These are phyloP conservation scores for Sugiyamaella mastotermitis DNA, from an alignment of 805 yeast genomes.

Conservation along the genomic window DNA sequence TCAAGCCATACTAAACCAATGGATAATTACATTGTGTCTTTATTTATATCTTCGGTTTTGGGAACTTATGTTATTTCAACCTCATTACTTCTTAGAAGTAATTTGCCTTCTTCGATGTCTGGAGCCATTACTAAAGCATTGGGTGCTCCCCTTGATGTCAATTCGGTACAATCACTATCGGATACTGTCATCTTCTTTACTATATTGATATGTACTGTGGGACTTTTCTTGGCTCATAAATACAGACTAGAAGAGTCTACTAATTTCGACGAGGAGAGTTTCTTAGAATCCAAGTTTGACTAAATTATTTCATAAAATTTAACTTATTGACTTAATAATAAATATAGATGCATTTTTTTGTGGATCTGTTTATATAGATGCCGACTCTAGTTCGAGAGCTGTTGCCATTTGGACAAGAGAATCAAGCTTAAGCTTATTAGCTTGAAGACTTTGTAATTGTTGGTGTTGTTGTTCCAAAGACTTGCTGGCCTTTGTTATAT, in stretches of 20 bases:
- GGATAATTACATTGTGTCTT: constrained; percentile 6
- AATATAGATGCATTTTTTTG: not conserved
- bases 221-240: constrained; percentile 19
- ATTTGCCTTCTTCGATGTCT: constrained; percentile 34
- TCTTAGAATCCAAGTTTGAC: constrained; percentile 18
- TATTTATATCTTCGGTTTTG: constrained; percentile 31
- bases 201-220: constrained; percentile 25
- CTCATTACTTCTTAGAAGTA: constrained; percentile 35
- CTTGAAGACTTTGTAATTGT: not conserved
- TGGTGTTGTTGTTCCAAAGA: not conserved
- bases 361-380: not conserved
- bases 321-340: constrained; percentile 1
- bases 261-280: constrained; percentile 20
- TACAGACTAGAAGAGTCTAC: constrained; percentile 6
- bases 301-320: constrained; percentile 4
- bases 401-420: constrained; percentile 1
- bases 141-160: constrained; percentile 34
- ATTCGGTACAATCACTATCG: constrained; percentile 34
- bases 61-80: constrained; percentile 37
- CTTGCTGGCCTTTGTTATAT: not conserved
- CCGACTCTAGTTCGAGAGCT: constrained; percentile 1
- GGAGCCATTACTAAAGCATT: constrained; percentile 35
- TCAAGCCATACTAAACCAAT: not conserved
- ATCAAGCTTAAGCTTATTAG: not conserved
- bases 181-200: constrained; percentile 32